Evolutionary conservation across 352 stramenopile species (phyloP).

Genomic region (Globisporangium yorkense): DNA sequence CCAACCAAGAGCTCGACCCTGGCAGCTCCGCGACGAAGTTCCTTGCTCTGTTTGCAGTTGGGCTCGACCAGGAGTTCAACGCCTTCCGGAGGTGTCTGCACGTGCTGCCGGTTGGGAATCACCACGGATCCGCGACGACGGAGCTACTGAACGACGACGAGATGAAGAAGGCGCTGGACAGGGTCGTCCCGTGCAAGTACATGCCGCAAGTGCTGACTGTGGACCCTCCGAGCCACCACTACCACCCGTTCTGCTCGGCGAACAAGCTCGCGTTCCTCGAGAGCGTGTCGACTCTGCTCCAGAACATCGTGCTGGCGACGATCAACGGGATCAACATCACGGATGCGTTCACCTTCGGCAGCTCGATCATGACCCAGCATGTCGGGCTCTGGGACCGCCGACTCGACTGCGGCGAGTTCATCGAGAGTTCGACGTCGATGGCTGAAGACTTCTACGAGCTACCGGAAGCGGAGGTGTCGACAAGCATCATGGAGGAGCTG

Average conservation of each 20-base stretch:
- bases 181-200: slow-evolving; percentile 31
- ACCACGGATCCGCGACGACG: slow-evolving; percentile 13
- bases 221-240: slow-evolving; percentile 33
- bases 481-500: slow-evolving; percentile 47
- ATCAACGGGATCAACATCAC: slow-evolving; percentile 39
- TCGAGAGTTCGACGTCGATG: slow-evolving; percentile 20
- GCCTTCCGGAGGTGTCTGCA: slow-evolving; percentile 55
- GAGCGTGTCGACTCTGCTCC: slow-evolving; percentile 50
- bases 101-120: slow-evolving; percentile 23
- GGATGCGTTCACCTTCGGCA: slow-evolving; percentile 23
- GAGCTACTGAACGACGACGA: slow-evolving; percentile 25
- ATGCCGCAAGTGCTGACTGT: slow-evolving; percentile 45
- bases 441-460: slow-evolving; percentile 23
- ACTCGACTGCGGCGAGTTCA: slow-evolving; percentile 33
- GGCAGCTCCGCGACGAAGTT: slow-evolving; percentile 11
- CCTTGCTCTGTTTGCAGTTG: slow-evolving; percentile 49
- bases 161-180: slow-evolving; percentile 31
- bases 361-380: slow-evolving; percentile 13
- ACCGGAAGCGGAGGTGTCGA: slow-evolving; percentile 22
- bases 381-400: slow-evolving; percentile 20
- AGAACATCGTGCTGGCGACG: slow-evolving; percentile 61
- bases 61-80: slow-evolving; percentile 64
- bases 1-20: background rate
- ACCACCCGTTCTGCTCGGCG: slow-evolving; percentile 25
- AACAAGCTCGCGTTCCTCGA: slow-evolving; percentile 51